A percentile compares a stretch with the other conserved stretches of the same genome.
Conservation (phyloP, 371 early-diverging fungal species). For the Parasitella parasitica region DNA sequence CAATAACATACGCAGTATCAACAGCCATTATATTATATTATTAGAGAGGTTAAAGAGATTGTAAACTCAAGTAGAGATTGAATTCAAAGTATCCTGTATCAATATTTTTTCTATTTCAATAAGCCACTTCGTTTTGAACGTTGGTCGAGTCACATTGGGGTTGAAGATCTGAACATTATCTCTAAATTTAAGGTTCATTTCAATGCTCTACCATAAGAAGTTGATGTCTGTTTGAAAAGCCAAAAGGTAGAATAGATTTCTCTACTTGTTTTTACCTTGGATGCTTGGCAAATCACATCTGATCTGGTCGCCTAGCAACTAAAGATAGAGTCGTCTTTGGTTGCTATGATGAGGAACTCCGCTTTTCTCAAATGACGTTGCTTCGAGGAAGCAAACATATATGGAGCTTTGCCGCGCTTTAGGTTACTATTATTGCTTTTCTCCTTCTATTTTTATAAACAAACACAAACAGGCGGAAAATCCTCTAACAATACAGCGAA, state of each 20-base stretch:
- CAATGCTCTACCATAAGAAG: no score
- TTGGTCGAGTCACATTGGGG: neutral
- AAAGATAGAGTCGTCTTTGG: neutral
- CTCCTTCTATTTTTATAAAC: neutral
- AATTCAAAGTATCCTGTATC: neutral
- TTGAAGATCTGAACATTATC: neutral
- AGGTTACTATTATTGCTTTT: neutral
- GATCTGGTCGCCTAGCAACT: neutral
- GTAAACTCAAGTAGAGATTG: neutral
- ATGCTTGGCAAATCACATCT: neutral
- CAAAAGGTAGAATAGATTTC: no score
- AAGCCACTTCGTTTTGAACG: neutral
- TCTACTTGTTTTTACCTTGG: no score
- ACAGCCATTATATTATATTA: slow-evolving; percentile 1
- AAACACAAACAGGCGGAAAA: neutral
- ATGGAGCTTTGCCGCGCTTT: neutral
- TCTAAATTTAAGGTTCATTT: neutral
- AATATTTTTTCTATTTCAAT: neutral
- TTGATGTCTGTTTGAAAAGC: no score
- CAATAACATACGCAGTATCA: slow-evolving; percentile 1
- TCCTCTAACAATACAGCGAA: no score
- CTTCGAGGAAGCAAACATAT: neutral
- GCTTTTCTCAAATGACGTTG: neutral
- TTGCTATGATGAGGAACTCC: neutral
- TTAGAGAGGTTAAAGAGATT: neutral